Percentiles rank a stretch among this genome's conserved stretches.
These are phyloP conservation scores for Podospora bellae-mahoneyi DNA, from an alignment of 495 filamentous ascomycete genomes.

Conservation along the genomic window DNA sequence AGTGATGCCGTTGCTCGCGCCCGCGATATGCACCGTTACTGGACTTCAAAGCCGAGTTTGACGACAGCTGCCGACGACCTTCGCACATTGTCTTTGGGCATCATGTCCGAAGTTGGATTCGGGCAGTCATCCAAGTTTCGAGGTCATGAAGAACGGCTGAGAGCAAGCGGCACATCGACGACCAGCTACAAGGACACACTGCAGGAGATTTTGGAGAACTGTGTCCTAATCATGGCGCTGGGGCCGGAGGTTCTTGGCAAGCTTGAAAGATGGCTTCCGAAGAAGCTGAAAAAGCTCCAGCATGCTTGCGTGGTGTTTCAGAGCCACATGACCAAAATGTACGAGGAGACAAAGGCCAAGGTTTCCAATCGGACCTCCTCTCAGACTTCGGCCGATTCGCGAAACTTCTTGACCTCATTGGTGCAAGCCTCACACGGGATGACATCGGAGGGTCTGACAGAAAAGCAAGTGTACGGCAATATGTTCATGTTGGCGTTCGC, in stretches of 20 bases:
- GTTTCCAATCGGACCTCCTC: background rate
- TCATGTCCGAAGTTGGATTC: constrained; percentile 45
- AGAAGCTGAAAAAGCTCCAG: constrained; percentile 26
- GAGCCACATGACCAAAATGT: constrained; percentile 27
- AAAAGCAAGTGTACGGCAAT: constrained; percentile 48
- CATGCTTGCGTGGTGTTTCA: constrained; percentile 32
- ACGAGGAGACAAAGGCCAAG: constrained; percentile 25
- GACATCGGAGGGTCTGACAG: constrained; percentile 19
- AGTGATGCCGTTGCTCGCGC: constrained; percentile 43
- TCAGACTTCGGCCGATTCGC: background rate
- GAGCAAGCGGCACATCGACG: background rate
- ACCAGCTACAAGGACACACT: constrained; percentile 35
- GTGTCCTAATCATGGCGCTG: constrained; percentile 32
- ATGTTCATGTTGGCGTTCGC: constrained; percentile 55
- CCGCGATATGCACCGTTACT: constrained; percentile 46
- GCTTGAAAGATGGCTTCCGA: constrained; percentile 25
- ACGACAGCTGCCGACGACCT: constrained; percentile 35
- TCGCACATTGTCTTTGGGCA: constrained; percentile 44
- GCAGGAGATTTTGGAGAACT: constrained; percentile 34
- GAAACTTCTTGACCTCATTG: constrained; percentile 23
- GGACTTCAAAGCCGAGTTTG: constrained; percentile 28
- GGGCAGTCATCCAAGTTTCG: constrained; percentile 39
- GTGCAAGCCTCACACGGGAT: constrained; percentile 21
- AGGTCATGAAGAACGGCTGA: constrained; percentile 17
- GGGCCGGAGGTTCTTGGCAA: constrained; percentile 25